Evolutionary conservation across 2,329 filamentous ascomycete species (phyloP), one percentile per base, ranked within the genome.

Genomic region (Nemania sp.): DNA sequence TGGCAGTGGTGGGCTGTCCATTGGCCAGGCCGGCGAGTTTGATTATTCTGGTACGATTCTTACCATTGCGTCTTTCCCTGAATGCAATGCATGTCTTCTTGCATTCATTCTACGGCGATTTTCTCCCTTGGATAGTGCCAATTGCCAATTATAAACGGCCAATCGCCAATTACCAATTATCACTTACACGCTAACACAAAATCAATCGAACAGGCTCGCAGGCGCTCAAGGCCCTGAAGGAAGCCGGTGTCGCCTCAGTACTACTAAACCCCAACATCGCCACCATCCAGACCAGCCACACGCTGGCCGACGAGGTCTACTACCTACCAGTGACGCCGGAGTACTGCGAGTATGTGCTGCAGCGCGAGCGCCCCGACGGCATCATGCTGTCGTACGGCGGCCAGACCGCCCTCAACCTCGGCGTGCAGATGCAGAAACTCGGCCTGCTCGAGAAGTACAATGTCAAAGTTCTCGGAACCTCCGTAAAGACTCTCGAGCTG

Each of bases 191-290:
- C 62, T 67, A 60, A 72, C 58, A 49, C 7, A 4, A 14, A 5
- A 15, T 31, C 42, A 8, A 41, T 31, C 28, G 37, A 3, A 24
- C 14, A 96, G 91, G 94, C 61, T 92, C 93, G 5, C 94, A 97
- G 79, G 94, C 94, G 49, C 81, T 99, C 60, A 97, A 97, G 77
- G 94, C 94, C 33, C 81, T 99, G 58, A 97, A 96, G 76, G 93
- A 97, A 77, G 93, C 92, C 60, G 91, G 91, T 57, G 90, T 97
- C 56, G 77, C 86, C 64, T 96, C 93, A 8, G 89, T 97, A 50
- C 85, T 97, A 61, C 92, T 97, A 73, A 97, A 97, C 77, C 93
- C 93, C 67, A 97, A 97, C 73, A 97, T 97, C 72, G 93, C 93
- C 56, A 97, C 94, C 54, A 97, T 97, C 69, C 93, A 97, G 77